Percentiles rank a stretch among this genome's conserved stretches.
phyloP scores from a whole-genome alignment of 768 basidiomycete genomes.

The Rossbeevera mucosa region DNA sequence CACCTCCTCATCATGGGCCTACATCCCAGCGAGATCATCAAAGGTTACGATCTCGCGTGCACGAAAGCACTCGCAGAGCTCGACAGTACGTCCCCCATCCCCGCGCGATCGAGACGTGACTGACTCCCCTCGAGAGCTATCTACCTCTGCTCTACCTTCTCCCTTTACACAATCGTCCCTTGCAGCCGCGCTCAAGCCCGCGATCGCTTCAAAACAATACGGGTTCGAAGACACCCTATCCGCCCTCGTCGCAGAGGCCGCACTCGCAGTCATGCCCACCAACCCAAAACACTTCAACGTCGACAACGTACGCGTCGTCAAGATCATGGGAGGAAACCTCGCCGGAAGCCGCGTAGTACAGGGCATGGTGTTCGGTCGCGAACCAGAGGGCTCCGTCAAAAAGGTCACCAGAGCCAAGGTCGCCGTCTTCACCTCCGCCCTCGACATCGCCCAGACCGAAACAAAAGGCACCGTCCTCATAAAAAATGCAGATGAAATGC shows the following conservation, averaged over 20 bases:
- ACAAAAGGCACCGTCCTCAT: slow-evolving; percentile 98
- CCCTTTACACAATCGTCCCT: slow-evolving; percentile 71
- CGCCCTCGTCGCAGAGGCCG: slow-evolving; percentile 86
- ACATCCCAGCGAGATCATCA: slow-evolving; percentile 92
- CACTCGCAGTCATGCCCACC: slow-evolving; percentile 84
- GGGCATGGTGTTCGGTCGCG: slow-evolving; percentile 97
- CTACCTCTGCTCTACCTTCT: slow-evolving; percentile 61
- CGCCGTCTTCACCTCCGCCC: slow-evolving; percentile 87
- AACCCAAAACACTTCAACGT: slow-evolving; percentile 94
- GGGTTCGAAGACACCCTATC: slow-evolving; percentile 84
- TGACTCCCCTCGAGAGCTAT: slow-evolving; percentile 49
- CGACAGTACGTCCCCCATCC: slow-evolving; percentile 67
- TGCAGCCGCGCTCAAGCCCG: slow-evolving; percentile 74
- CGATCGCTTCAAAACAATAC: slow-evolving; percentile 97
- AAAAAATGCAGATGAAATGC: slow-evolving; percentile 92
- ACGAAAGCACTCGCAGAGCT: slow-evolving; percentile 81
- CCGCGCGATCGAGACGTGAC: slow-evolving; percentile 9
- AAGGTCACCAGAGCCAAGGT: slow-evolving; percentile 86
- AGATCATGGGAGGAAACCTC: slow-evolving; percentile 95
- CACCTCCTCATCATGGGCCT: slow-evolving; percentile 92
- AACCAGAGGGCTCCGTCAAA: slow-evolving; percentile 88
- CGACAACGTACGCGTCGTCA: slow-evolving; percentile 96
- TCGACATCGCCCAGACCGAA: slow-evolving; percentile 95
- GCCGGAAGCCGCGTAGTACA: slow-evolving; percentile 80
- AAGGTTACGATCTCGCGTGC: slow-evolving; percentile 91